phyloP scores from a whole-genome alignment of 1,139 yeast genomes.

The Pneumocystis wakefieldiae region DNA sequence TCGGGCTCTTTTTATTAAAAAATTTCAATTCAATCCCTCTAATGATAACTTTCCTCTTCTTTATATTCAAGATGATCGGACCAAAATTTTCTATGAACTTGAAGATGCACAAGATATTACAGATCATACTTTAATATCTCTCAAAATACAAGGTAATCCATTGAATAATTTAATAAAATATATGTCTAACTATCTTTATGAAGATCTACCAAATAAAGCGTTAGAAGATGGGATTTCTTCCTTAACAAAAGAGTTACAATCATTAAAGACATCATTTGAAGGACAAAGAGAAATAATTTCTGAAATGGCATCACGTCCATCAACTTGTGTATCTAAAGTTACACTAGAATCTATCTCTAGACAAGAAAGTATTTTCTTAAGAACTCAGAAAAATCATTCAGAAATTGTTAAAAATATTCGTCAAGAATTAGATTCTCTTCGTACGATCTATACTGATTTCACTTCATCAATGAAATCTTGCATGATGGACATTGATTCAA shows the following conservation, averaged over 20 bases:
- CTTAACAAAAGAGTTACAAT: slow-evolving; percentile 22
- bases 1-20: slow-evolving; percentile 66
- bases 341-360: neutral
- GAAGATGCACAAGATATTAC: slow-evolving; percentile 58
- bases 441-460: neutral
- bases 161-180: neutral
- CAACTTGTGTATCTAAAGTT: neutral
- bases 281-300: slow-evolving; percentile 15
- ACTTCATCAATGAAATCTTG: neutral
- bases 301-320: neutral
- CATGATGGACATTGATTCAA: neutral
- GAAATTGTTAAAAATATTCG: neutral
- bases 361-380: neutral
- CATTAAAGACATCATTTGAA: slow-evolving; percentile 26
- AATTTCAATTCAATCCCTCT: slow-evolving; percentile 64
- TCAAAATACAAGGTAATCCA: slow-evolving; percentile 30
- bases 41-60: slow-evolving; percentile 69
- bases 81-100: slow-evolving; percentile 57
- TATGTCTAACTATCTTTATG: slow-evolving; percentile 6
- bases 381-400: neutral
- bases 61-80: slow-evolving; percentile 48
- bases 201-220: slow-evolving; percentile 23
- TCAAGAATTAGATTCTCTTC: neutral
- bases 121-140: slow-evolving; percentile 45
- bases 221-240: slow-evolving; percentile 23